Conservation (phyloP, 768 basidiomycete genomes). For the Termitomyces sp. region DNA sequence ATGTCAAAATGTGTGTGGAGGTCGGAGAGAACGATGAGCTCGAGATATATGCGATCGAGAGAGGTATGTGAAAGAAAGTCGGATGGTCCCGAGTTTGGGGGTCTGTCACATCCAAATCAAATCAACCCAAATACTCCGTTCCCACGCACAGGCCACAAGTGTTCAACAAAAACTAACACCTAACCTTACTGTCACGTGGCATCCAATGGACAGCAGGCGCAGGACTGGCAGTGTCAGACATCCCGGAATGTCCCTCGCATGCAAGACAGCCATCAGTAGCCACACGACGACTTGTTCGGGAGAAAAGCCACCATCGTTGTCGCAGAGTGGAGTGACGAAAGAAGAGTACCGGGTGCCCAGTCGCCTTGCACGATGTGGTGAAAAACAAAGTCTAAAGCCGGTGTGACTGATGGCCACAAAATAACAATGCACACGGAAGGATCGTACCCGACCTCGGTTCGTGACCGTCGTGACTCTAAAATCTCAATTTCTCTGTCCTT, state of each 20-base stretch:
- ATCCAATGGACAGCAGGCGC: neutral
- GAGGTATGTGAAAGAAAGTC: conserved; percentile 45
- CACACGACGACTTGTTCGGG: neutral
- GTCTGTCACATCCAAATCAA: conserved; percentile 39
- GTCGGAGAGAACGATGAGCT: conserved; percentile 25
- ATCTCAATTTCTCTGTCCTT: conserved; percentile 6
- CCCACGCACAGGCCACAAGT: conserved; percentile 41
- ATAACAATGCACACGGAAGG: conserved; percentile 9
- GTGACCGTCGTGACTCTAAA: conserved; percentile 15
- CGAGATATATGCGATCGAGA: conserved; percentile 37
- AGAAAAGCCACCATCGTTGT: neutral
- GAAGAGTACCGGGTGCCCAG: neutral
- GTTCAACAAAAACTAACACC: conserved; percentile 26
- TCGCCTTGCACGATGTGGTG: conserved; percentile 12
- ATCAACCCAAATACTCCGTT: conserved; percentile 31
- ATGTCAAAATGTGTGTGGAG: conserved; percentile 15
- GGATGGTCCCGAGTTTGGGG: conserved; percentile 38
- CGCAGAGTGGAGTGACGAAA: neutral
- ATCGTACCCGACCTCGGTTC: conserved; percentile 9
- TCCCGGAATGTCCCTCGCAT: neutral
- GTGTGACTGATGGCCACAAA: conserved; percentile 19
- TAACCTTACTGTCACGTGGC: conserved; percentile 32
- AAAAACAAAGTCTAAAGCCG: conserved; percentile 13
- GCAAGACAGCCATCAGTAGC: neutral
- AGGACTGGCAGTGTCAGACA: neutral